Evolutionary conservation across 768 basidiomycete species (phyloP).

Genomic region (Boletellus ananas): DNA sequence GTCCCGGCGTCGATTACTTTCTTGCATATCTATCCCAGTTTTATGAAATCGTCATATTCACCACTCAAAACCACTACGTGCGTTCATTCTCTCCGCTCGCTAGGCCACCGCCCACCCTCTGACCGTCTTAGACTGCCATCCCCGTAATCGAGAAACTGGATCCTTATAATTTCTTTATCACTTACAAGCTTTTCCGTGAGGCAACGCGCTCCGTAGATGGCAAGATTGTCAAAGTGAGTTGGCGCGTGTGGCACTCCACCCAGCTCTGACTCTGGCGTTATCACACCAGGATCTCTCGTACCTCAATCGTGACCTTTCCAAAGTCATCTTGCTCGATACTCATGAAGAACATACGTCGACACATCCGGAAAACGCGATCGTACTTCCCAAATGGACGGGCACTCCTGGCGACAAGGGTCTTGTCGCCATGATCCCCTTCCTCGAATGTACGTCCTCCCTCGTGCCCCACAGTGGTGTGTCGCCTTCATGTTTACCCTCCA

Average conservation of each 20-base stretch:
- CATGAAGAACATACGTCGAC: slow-evolving; percentile 69
- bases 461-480: not conserved
- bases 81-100: slow-evolving; percentile 28
- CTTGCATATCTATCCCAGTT: slow-evolving; percentile 96
- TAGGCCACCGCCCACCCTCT: slow-evolving; percentile 1
- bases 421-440: slow-evolving; percentile 92
- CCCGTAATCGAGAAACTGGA: slow-evolving; percentile 93
- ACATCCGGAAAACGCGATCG: slow-evolving; percentile 86
- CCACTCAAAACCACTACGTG: slow-evolving; percentile 84
- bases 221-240: slow-evolving; percentile 74
- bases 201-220: slow-evolving; percentile 81
- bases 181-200: slow-evolving; percentile 90
- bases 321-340: slow-evolving; percentile 86
- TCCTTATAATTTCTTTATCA: slow-evolving; percentile 85
- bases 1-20: slow-evolving; percentile 98
- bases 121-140: slow-evolving; percentile 74
- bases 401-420: slow-evolving; percentile 71
- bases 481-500: slow-evolving; percentile 26
- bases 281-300: slow-evolving; percentile 76
- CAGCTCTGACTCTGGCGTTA: not conserved
- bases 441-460: slow-evolving; percentile 65
- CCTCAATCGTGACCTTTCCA: slow-evolving; percentile 89
- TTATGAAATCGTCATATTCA: slow-evolving; percentile 97
- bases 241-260: not conserved
- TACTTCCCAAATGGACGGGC: slow-evolving; percentile 85